Evolutionary conservation across 2,329 filamentous ascomycete genomes (phyloP), one percentile per base, ranked within the genome.

Genomic region (Talaromyces islandicus): DNA sequence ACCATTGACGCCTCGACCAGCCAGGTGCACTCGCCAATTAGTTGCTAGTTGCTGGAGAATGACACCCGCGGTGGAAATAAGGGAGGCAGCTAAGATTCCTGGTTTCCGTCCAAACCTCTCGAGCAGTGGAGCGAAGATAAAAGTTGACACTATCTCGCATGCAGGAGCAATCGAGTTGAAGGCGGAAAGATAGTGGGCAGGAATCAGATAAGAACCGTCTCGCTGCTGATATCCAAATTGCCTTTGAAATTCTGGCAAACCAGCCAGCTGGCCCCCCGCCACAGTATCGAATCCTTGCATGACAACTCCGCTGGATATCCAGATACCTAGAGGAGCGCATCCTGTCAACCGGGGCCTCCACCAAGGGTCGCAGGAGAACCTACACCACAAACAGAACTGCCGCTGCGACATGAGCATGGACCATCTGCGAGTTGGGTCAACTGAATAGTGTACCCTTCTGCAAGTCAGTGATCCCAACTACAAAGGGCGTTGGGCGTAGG

Each of bases 251-350:
- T 63, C 67, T 7, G 70, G 68, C 14, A 73, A 56, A 12, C 69
- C 65, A 11, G 69, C 70, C 11, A 73, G 66, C 60, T 73, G 69
- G 46, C 69, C 67, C 25, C 69, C 69, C 30, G 66, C 64, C n/a
- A 71, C 69, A 24, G 65, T 61, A 58, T 72, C 70, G 46, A 66
- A 71, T 17, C 71, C 71, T 48, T 67, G 67, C 71, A 73, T 73
- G 25, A 73, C 62, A 12, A 65, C 63, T 27, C 70, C 71, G 38
- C 64, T 67, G 12, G 71, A 71, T 9, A 66, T 66, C 62, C 64
- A 69, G 32, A 73, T 61, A 29, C 67, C 69, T 70, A 30, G 50
- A 41, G 30, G 21, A 24, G 53, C 14, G 7, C 6, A 10, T 48
- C 17, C 38, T 48, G 54, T 56, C 38, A 56, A 48, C n/a, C 43